Evolutionary conservation across 192 early-diverging fungal genomes (phyloP).

Genomic region (Linderina pennispora): DNA sequence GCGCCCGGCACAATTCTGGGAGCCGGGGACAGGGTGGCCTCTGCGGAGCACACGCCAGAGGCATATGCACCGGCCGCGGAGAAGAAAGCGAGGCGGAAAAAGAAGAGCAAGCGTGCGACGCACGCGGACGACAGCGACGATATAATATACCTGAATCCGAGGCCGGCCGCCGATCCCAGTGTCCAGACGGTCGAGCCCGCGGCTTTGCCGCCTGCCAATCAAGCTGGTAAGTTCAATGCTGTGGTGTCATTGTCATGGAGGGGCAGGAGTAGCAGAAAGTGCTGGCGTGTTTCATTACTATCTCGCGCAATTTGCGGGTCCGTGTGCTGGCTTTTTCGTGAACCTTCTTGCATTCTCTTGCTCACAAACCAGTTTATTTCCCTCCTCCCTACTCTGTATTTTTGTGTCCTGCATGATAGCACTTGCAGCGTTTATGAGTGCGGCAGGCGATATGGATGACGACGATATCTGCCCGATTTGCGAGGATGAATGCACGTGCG

Average conservation of each 20-base stretch:
- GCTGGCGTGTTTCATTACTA: too few relatives aligned
- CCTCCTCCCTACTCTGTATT: not conserved
- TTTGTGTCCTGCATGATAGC: not conserved
- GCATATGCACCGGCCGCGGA: not conserved
- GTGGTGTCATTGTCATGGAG: too few relatives aligned
- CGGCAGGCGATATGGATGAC: slow-evolving; percentile 30
- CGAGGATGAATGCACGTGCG: slow-evolving; percentile 43
- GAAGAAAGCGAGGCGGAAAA: slow-evolving; percentile 2
- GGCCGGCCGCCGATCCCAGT: slow-evolving; percentile 1
- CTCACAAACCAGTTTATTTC: too few relatives aligned
- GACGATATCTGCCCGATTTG: slow-evolving; percentile 47
- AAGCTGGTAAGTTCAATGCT: slow-evolving; percentile 20
- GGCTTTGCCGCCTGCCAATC: slow-evolving; percentile 3
- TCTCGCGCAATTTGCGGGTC: too few relatives aligned
- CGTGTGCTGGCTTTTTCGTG: too few relatives aligned
- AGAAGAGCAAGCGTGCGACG: slow-evolving; percentile 1
- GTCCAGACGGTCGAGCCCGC: not conserved
- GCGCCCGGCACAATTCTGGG: slow-evolving; percentile 23
- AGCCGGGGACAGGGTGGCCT: not conserved
- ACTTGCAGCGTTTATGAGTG: slow-evolving; percentile 12
- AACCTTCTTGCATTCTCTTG: not conserved
- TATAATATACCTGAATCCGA: not conserved
- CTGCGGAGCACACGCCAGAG: not conserved
- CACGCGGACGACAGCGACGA: not conserved
- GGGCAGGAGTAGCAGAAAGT: too few relatives aligned